phyloP scores from a whole-genome alignment of 495 filamentous ascomycete species.

The Thozetella sp. region DNA sequence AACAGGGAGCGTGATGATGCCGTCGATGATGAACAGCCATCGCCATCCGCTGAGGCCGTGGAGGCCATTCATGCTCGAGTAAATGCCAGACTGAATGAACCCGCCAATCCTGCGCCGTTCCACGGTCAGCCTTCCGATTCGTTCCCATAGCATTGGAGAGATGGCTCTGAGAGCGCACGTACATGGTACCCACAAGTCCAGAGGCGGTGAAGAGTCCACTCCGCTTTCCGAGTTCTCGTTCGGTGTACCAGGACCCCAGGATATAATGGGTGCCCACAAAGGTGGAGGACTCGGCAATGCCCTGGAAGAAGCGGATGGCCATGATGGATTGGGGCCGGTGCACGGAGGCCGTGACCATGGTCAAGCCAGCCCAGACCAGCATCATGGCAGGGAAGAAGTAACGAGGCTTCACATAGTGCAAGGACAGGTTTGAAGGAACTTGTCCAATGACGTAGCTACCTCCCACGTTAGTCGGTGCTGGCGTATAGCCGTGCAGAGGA shows the following conservation, averaged over 20 bases:
- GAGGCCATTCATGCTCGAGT: slow-evolving; percentile 49
- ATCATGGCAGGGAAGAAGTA: slow-evolving; percentile 64
- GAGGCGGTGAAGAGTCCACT: slow-evolving; percentile 55
- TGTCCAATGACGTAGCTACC: slow-evolving; percentile 58
- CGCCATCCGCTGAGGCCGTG: slow-evolving; percentile 61
- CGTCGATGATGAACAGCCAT: slow-evolving; percentile 65
- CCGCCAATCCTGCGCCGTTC: slow-evolving; percentile 40
- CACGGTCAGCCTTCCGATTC: slow-evolving; percentile 50
- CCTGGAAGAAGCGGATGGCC: slow-evolving; percentile 71
- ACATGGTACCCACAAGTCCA: slow-evolving; percentile 53
- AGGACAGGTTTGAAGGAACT: slow-evolving; percentile 60
- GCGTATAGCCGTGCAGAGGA: background rate
- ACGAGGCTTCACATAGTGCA: slow-evolving; percentile 60
- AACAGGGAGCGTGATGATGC: slow-evolving; percentile 56
- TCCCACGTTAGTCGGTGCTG: slow-evolving; percentile 12
- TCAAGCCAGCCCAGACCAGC: slow-evolving; percentile 61
- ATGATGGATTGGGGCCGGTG: slow-evolving; percentile 56
- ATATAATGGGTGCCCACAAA: slow-evolving; percentile 70
- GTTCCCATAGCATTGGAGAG: slow-evolving; percentile 55
- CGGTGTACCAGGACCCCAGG: slow-evolving; percentile 68
- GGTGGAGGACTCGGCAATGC: slow-evolving; percentile 59
- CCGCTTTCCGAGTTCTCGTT: slow-evolving; percentile 65
- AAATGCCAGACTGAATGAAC: slow-evolving; percentile 64
- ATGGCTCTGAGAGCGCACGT: no score
- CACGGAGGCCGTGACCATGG: slow-evolving; percentile 59